Evolutionary conservation across 805 yeast species (phyloP), one percentile per base, ranked within the genome.

Genomic region (Danielia reshetovae): DNA sequence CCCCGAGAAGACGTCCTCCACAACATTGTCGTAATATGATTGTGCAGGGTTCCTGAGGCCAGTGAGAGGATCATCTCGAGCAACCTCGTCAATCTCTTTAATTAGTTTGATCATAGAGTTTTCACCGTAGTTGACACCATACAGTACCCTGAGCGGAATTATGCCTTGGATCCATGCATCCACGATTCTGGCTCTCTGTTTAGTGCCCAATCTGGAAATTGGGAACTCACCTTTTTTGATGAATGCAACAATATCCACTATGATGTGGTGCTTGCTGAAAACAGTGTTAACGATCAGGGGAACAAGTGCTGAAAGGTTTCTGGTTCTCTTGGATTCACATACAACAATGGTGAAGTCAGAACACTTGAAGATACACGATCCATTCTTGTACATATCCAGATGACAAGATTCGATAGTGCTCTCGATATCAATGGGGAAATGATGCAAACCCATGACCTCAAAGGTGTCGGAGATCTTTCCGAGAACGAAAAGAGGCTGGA

Each of bases 401-500:
- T 68, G 74, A 34, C 72, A 66, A 7, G 68, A 58, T 38, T 67
- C 72, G 19, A 68, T 65, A 11, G 72, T 68, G 42, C 62, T 62
- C 35, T 67, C 98, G 35, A 93, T 74, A 57, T 93, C 98, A 16
- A 69, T 62, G 1, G 94, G 94, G 67, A 93, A 90, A 56, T 87
- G 95, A 49, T 85, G 88, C 50, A 93, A 65, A 0, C 99, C 99
- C 65, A 85, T 70, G 3, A 83, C 80, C 55, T 93, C 99, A 59
- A 93, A 81, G 0, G 97, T 88, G 45, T 84, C 90, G 5, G 85
- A 76, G 26, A 93, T 80, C 32, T 79, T 71, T 0, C 98, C 97
- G 30, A 93, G 58, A 4, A 87, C 87, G 57, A 82, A 93, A 33
- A 93, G 65, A 4, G 93, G 79, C 52, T 88, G 96, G 58, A 87